phyloP scores from a whole-genome alignment of 2,329 filamentous ascomycete species.

The Pleurostoma richardsiae region DNA sequence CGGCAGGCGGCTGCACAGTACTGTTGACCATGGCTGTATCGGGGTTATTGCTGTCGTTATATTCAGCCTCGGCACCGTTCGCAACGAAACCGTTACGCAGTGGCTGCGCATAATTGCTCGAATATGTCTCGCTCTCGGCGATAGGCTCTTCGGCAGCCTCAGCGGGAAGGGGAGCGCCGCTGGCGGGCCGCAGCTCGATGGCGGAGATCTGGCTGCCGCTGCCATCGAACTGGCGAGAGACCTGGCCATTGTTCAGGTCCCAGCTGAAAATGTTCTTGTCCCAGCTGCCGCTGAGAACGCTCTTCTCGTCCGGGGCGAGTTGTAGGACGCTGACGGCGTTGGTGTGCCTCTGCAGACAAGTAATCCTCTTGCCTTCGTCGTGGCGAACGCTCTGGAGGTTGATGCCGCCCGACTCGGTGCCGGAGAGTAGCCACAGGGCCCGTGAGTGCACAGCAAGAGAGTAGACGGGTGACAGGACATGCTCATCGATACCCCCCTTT shows the following conservation, averaged over 20 bases:
- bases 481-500: constrained; percentile 43
- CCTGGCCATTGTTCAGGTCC: constrained; percentile 84
- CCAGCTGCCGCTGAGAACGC: constrained; percentile 89
- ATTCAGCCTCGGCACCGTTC: constrained; percentile 15
- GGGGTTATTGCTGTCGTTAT: constrained; percentile 25
- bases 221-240: constrained; percentile 70
- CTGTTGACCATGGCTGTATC: constrained; percentile 16
- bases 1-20: constrained; percentile 18
- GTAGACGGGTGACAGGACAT: constrained; percentile 82
- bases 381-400: constrained; percentile 91
- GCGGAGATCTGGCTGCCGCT: constrained; percentile 81
- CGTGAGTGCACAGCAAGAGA: constrained; percentile 87
- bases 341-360: constrained; percentile 74
- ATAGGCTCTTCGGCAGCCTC: constrained; percentile 56
- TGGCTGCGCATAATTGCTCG: constrained; percentile 66
- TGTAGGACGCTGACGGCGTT: constrained; percentile 88
- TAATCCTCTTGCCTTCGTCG: constrained; percentile 87
- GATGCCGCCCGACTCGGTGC: constrained; percentile 84
- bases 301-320: constrained; percentile 78
- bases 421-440: constrained; percentile 86
- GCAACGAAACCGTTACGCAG: constrained; percentile 45
- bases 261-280: constrained; percentile 92
- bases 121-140: constrained; percentile 60
- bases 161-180: constrained; percentile 68
- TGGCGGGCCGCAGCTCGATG: constrained; percentile 78